These are phyloP conservation scores for Scutellospora calospora DNA, from an alignment of 371 early-diverging fungal species.

Conservation along the genomic window DNA sequence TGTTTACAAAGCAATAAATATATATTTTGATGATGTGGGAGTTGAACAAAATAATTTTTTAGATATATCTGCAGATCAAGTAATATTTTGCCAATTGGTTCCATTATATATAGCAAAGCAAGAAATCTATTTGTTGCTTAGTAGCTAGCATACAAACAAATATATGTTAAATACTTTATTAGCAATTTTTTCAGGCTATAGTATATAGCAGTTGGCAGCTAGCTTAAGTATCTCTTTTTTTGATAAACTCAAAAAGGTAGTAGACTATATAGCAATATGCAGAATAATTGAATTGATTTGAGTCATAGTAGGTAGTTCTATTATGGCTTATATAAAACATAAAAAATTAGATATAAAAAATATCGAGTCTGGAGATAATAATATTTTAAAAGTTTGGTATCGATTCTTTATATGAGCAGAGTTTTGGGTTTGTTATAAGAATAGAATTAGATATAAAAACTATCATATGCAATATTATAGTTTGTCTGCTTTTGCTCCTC, in stretches of 20 bases:
- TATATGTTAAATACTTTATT: background rate
- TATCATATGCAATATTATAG: constrained; percentile 4
- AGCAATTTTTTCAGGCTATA: background rate
- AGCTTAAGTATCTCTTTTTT: background rate
- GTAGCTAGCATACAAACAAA: background rate
- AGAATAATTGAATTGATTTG: constrained; percentile 1
- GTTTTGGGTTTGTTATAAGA: background rate
- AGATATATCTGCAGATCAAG: background rate
- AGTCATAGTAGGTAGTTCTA: background rate
- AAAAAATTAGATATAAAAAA: too few species aligned
- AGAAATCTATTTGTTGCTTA: background rate
- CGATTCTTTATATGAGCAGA: constrained; percentile 12
- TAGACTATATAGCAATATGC: background rate
- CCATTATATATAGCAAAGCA: background rate
- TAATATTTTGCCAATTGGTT: background rate
- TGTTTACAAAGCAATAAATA: too few species aligned
- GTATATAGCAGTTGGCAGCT: background rate
- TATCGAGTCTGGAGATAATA: too few species aligned
- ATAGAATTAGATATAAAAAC: background rate
- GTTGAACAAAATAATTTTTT: too few species aligned
- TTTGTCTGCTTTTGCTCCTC: constrained; percentile 18
- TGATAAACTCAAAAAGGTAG: constrained; percentile 7
- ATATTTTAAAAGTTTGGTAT: too few species aligned
- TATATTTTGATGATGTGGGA: too few species aligned
- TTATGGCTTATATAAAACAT: too few species aligned